phyloP scores from a whole-genome alignment of 768 basidiomycete species.

The Hericium alpestre region DNA sequence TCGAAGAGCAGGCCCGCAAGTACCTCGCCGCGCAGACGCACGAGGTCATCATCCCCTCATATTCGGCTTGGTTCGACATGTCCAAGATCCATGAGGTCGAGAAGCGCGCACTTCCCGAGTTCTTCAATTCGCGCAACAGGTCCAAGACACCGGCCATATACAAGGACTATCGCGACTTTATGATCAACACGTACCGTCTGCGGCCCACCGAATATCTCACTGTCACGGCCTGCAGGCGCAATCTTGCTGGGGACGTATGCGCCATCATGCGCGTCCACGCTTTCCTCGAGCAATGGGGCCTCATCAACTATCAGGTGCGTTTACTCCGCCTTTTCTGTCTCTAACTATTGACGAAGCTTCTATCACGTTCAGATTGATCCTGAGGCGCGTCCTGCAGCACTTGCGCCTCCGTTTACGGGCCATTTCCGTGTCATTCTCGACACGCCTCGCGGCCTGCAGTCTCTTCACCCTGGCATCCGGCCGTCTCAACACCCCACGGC shows the following conservation, averaged over 20 bases:
- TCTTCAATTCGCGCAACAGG: conserved; percentile 92
- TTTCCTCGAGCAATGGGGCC: conserved; percentile 97
- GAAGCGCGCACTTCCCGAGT: conserved; percentile 86
- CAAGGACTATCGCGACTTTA: conserved; percentile 99
- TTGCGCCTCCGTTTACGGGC: conserved; percentile 95
- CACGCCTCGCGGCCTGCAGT: conserved; percentile 90
- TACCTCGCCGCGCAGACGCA: conserved; percentile 97
- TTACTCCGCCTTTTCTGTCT: not conserved
- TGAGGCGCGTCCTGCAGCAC: conserved; percentile 84
- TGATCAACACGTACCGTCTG: conserved; percentile 96
- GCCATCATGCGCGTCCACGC: conserved; percentile 98
- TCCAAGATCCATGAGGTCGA: conserved; percentile 88
- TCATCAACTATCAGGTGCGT: conserved; percentile 94
- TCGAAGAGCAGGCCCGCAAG: conserved; percentile 82
- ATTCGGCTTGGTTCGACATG: conserved; percentile 98
- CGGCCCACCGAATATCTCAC: conserved; percentile 93
- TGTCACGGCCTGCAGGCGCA: conserved; percentile 91
- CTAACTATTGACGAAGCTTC: conserved; percentile 5
- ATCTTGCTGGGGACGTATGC: conserved; percentile 95
- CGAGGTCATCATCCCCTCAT: conserved; percentile 93
- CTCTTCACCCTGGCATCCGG: conserved; percentile 76
- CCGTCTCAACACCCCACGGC: conserved; percentile 35
- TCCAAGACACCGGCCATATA: conserved; percentile 95
- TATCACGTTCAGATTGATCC: conserved; percentile 71
- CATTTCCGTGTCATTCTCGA: conserved; percentile 98